These are phyloP conservation scores for Oryza rufipogon DNA, from an alignment of 176 grass and related monocot genomes.

Conservation along the genomic window DNA sequence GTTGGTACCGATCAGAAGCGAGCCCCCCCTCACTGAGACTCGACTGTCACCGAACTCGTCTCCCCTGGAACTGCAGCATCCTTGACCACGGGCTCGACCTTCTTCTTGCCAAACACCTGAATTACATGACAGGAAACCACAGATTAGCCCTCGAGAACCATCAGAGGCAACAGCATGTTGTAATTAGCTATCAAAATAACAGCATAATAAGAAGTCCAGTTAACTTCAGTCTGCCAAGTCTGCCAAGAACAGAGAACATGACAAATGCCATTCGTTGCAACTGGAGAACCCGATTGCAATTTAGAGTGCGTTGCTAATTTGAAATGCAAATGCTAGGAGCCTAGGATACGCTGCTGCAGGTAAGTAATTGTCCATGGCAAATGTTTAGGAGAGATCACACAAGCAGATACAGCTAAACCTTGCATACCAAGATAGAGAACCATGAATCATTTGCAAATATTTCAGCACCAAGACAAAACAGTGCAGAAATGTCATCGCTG, in stretches of 20 bases:
- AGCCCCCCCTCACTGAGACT: slow-evolving; percentile 23
- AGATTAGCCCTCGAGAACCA: background rate
- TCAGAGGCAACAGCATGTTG: background rate
- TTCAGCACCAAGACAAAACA: background rate
- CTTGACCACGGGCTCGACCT: slow-evolving; percentile 44
- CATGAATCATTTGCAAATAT: background rate
- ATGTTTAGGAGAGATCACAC: background rate
- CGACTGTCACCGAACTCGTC: background rate
- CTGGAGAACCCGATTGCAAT: background rate
- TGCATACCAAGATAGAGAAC: background rate
- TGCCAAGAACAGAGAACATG: background rate
- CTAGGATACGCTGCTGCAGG: background rate
- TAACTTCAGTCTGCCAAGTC: background rate
- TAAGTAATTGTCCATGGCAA: background rate
- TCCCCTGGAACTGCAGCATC: background rate
- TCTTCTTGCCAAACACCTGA: slow-evolving; percentile 43
- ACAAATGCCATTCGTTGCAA: background rate
- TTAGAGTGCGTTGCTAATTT: background rate
- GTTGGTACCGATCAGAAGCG: slow-evolving; percentile 6
- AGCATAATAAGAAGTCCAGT: background rate
- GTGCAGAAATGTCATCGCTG: background rate
- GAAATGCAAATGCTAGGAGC: background rate
- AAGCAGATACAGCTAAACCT: background rate
- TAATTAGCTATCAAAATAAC: background rate
- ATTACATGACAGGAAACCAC: background rate